Conservation (phyloP, 148 eudicot species). For the Rhododendron molle region DNA sequence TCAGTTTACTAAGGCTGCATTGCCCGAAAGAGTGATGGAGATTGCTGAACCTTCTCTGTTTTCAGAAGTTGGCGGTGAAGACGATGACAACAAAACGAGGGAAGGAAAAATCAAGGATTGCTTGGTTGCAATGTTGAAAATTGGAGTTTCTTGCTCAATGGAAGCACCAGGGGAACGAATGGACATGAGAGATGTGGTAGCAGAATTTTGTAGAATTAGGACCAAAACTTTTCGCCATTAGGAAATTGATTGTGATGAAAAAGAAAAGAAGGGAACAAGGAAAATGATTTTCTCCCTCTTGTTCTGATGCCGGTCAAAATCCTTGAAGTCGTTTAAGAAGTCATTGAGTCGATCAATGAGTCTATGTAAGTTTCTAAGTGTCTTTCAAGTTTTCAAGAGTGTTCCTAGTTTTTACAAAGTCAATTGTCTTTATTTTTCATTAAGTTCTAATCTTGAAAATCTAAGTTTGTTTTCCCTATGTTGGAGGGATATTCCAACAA, state of each 20-base stretch:
- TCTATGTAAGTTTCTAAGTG: too few relatives aligned
- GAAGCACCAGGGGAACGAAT: constrained; percentile 18
- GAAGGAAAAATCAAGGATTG: neutral
- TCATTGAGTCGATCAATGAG: too few relatives aligned
- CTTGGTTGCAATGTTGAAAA: neutral
- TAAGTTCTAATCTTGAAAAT: too few relatives aligned
- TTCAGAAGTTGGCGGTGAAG: neutral
- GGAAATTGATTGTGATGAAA: neutral
- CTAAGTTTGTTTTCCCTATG: too few relatives aligned
- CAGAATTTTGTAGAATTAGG: neutral
- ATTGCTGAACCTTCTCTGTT: neutral
- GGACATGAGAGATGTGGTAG: constrained; percentile 1
- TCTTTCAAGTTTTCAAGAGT: too few relatives aligned
- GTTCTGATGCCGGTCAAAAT: too few relatives aligned
- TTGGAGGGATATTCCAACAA: too few relatives aligned
- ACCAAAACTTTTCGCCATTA: neutral
- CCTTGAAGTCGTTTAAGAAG: too few relatives aligned
- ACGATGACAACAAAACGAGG: neutral
- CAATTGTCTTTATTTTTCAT: too few relatives aligned
- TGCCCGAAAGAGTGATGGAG: neutral
- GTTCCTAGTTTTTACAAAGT: too few relatives aligned
- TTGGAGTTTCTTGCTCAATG: constrained; percentile 14
- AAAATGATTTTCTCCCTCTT: neutral
- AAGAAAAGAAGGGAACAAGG: neutral
- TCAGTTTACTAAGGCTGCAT: neutral